A percentile compares a stretch with the other conserved stretches of the same genome.
phyloP scores from a whole-genome alignment of 352 stramenopile species.

The Pythium periplocum region DNA sequence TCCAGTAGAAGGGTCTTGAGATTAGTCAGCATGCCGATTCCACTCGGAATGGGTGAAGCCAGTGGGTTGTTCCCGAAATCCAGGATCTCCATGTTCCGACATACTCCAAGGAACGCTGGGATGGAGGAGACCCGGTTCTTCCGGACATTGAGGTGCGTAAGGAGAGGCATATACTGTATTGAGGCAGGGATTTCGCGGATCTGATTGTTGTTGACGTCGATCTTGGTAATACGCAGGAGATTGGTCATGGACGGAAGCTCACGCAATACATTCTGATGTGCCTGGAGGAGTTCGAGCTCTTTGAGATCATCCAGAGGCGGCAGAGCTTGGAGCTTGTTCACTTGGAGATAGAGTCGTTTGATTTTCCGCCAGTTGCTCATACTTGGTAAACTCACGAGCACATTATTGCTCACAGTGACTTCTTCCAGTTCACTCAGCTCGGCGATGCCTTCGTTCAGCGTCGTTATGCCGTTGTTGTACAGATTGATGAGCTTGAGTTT shows the following conservation, averaged over 20 bases:
- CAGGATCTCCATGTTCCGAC: slow-evolving; percentile 57
- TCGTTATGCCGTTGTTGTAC: slow-evolving; percentile 70
- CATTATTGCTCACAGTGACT: slow-evolving; percentile 70
- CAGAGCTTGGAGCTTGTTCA: slow-evolving; percentile 41
- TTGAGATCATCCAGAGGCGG: slow-evolving; percentile 40
- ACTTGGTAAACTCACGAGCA: slow-evolving; percentile 28
- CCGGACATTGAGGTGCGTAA: slow-evolving; percentile 61
- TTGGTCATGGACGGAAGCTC: slow-evolving; percentile 58
- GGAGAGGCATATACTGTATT: slow-evolving; percentile 48
- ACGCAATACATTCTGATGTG: slow-evolving; percentile 57
- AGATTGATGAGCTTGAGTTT: slow-evolving; percentile 59
- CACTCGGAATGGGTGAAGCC: slow-evolving; percentile 27
- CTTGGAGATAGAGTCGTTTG: slow-evolving; percentile 47
- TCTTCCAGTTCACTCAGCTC: slow-evolving; percentile 56
- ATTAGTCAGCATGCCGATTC: slow-evolving; percentile 35
- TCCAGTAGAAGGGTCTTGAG: slow-evolving; percentile 71
- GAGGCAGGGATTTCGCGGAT: slow-evolving; percentile 40
- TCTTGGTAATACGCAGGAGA: slow-evolving; percentile 57
- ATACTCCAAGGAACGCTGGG: slow-evolving; percentile 33
- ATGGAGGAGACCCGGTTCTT: slow-evolving; percentile 54
- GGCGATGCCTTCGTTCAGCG: slow-evolving; percentile 38
- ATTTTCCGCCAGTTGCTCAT: slow-evolving; percentile 52
- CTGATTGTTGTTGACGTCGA: slow-evolving; percentile 74
- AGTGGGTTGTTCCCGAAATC: slow-evolving; percentile 69
- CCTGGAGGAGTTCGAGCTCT: slow-evolving; percentile 56